Evolutionary conservation across 306 rosid genomes (phyloP), one percentile per base, ranked within the genome.

Genomic region (Neltuma alba): DNA sequence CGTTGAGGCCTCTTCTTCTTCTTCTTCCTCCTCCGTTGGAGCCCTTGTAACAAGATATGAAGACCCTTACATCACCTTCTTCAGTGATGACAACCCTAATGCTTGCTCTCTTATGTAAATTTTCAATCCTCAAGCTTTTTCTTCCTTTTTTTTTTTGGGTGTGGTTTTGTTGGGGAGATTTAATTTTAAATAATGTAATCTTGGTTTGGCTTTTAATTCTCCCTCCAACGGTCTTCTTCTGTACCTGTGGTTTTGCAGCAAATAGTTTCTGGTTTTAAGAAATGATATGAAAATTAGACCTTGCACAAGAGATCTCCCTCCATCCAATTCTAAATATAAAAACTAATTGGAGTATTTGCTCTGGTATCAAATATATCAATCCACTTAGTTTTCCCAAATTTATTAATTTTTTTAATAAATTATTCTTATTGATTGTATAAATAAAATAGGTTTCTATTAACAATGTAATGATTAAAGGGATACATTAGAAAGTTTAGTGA

Each of bases 21-120:
- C 74, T 44, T 44, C 48, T 13, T n/a, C 84, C 2, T 40, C 78
- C 63, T 61, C 79, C 20, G 64, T 72, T 50, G 93, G 79, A 74
- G 85, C 89, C 30, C 75, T 86, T 25, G 44, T 10, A 9, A 9
- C 44, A 3, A 55, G 75, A 86, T 75, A 89, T 83, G 97, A 84
- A 66, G 96, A 92, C 41, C 91, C 96, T 23, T 89, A 87, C 83
- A 75, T 76, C 75, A 78, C 79, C 85, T 84, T 94, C 87, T 94
- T 94, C 80, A 94, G 98, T 79, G 98, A 94, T 85, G 98, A 94
- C 82, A 94, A 94, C 84, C 96, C 98, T 57, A 94, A 94, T 7
- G 41, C 41, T 1, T 94, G 98, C 52, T 45, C n/a, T 14, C n/a
- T 45, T 4, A 44, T 11, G 16, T 44, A 14, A 37, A 37, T 44